Conservation (phyloP, 768 basidiomycete species). For the Lactarius deliciosus region DNA sequence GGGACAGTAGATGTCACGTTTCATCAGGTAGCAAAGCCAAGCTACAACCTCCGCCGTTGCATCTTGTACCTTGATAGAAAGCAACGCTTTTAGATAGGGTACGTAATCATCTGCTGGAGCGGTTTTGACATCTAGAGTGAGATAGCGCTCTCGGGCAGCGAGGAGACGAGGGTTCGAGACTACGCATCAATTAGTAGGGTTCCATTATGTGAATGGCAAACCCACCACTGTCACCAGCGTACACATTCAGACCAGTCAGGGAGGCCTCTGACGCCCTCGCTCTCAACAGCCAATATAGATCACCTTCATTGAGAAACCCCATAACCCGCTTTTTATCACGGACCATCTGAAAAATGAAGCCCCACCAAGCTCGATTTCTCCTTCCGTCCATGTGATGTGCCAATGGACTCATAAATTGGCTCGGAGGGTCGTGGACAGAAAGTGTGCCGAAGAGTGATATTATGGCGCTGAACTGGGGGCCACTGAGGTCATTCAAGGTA, state of each 20-base stretch:
- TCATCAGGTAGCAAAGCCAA: slow-evolving; percentile 23
- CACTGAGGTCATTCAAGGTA: slow-evolving; percentile 20
- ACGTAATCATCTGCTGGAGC: slow-evolving; percentile 8
- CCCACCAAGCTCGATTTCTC: slow-evolving; percentile 45
- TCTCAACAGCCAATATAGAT: slow-evolving; percentile 64
- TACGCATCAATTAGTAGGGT: not conserved
- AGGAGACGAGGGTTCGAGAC: slow-evolving; percentile 2
- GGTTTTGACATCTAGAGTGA: slow-evolving; percentile 23
- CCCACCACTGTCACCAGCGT: slow-evolving; percentile 23
- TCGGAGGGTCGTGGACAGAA: slow-evolving; percentile 15
- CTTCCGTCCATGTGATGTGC: slow-evolving; percentile 33
- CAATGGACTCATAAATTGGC: slow-evolving; percentile 28
- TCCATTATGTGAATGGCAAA: not conserved
- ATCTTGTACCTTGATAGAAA: slow-evolving; percentile 15
- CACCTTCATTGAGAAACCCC: slow-evolving; percentile 39
- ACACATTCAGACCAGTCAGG: slow-evolving; percentile 4
- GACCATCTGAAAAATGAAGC: slow-evolving; percentile 46
- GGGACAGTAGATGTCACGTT: slow-evolving; percentile 35
- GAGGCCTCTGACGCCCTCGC: slow-evolving; percentile 31
- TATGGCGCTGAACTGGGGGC: slow-evolving; percentile 24
- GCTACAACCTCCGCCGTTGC: slow-evolving; percentile 9
- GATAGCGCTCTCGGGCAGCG: slow-evolving; percentile 20
- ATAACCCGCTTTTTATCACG: slow-evolving; percentile 44
- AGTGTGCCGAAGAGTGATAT: slow-evolving; percentile 28
- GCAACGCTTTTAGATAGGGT: slow-evolving; percentile 18